Percentiles rank a stretch among this genome's conserved stretches.
Evolutionary conservation across 495 filamentous ascomycete species (phyloP).

Genomic region (Elasticomyces elasticus): DNA sequence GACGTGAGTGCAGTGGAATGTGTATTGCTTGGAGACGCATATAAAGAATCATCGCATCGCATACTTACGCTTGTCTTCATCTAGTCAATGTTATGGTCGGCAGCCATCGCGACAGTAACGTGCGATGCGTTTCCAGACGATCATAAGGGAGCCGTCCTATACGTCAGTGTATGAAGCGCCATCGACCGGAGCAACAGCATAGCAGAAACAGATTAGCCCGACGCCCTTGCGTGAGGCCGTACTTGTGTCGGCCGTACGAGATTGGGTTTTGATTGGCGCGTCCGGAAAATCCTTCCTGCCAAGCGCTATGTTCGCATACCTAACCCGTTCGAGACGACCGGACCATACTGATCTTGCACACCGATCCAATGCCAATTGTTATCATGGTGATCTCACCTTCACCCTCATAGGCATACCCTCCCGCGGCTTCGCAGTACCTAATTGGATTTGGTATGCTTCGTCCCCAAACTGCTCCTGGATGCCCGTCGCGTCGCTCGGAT

Average conservation of each 20-base stretch:
- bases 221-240: not conserved
- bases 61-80: not conserved
- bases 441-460: conserved; percentile 11
- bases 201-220: not conserved
- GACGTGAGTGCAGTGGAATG: not conserved
- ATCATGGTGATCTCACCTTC: not conserved
- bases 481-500: conserved; percentile 4
- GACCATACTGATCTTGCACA: no score
- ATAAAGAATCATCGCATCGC: not conserved
- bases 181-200: not conserved
- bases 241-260: not conserved
- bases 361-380: no score
- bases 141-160: not conserved
- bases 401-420: conserved; percentile 10
- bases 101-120: not conserved
- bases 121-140: not conserved
- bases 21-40: no score
- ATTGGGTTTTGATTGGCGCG: not conserved
- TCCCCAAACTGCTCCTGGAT: conserved; percentile 11
- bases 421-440: conserved; percentile 11
- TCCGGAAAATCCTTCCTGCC: not conserved
- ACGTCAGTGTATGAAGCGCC: no score
- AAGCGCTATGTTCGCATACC: not conserved
- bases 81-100: no score
- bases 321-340: not conserved